These are phyloP conservation scores for Dryas alaskensis DNA, from an alignment of 306 rosid species.

Conservation along the genomic window DNA sequence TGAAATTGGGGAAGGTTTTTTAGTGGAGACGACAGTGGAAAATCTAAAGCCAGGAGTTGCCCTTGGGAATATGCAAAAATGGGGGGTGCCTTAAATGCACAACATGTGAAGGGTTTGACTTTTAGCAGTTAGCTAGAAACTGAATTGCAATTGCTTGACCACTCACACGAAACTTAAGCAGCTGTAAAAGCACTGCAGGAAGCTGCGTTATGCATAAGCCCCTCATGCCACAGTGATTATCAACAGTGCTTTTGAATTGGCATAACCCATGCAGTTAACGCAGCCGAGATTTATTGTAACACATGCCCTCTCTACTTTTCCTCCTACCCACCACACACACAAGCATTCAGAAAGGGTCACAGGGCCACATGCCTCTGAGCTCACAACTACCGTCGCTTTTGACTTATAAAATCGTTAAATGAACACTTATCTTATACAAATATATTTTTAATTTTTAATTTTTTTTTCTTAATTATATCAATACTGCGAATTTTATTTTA, in stretches of 20 bases:
- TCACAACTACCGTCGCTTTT: too few species aligned
- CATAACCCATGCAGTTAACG: neutral
- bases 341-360: too few species aligned
- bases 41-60: conserved; percentile 13
- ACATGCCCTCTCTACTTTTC: too few species aligned
- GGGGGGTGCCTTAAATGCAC: conserved; percentile 14
- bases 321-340: too few species aligned
- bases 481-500: too few species aligned
- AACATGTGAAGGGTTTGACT: conserved; percentile 23
- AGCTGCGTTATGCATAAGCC: neutral
- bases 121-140: neutral
- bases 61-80: conserved; percentile 18
- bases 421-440: too few species aligned
- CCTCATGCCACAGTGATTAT: neutral
- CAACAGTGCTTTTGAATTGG: neutral
- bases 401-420: too few species aligned
- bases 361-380: too few species aligned
- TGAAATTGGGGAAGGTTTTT: neutral
- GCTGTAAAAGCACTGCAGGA: conserved; percentile 2
- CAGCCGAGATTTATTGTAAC: neutral
- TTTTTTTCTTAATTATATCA: too few species aligned
- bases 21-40: conserved; percentile 11
- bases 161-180: neutral
- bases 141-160: conserved; percentile 6
- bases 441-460: too few species aligned